These are phyloP conservation scores for Geotrichum macrosporum DNA, from an alignment of 1,139 yeast species.

Conservation along the genomic window DNA sequence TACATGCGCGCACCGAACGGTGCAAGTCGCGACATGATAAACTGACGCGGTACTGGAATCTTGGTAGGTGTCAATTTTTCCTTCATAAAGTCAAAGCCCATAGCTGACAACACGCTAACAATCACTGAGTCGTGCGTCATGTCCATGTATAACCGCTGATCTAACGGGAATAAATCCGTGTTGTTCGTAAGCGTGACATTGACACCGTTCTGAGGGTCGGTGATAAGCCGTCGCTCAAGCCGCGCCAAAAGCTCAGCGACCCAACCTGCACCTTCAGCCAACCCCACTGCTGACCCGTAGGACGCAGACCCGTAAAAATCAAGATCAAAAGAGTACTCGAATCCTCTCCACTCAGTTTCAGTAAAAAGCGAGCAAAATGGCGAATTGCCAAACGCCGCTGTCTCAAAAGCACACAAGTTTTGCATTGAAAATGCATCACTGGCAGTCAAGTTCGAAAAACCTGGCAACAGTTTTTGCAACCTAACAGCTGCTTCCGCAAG, in stretches of 20 bases:
- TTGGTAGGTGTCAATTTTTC: constrained; percentile 37
- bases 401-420: constrained; percentile 48
- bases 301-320: constrained; percentile 41
- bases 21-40: constrained; percentile 41
- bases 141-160: constrained; percentile 43
- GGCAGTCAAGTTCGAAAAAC: constrained; percentile 38
- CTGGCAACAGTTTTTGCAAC: constrained; percentile 43
- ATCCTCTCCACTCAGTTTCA: constrained; percentile 48
- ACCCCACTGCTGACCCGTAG: constrained; percentile 40
- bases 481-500: constrained; percentile 43
- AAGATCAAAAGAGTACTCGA: constrained; percentile 45
- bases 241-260: constrained; percentile 41
- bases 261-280: constrained; percentile 45
- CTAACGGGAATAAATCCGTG: constrained; percentile 39
- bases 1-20: constrained; percentile 44
- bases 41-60: constrained; percentile 41
- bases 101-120: constrained; percentile 40
- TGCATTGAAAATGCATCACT: constrained; percentile 43
- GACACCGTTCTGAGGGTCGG: constrained; percentile 36
- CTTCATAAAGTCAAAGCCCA: constrained; percentile 40
- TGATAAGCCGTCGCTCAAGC: constrained; percentile 31
- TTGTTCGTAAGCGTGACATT: constrained; percentile 37
- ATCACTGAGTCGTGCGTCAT: constrained; percentile 44
- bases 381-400: constrained; percentile 48
- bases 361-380: constrained; percentile 48